Conservation (phyloP, 2,329 filamentous ascomycete species). For the Westerdykella ornata region DNA sequence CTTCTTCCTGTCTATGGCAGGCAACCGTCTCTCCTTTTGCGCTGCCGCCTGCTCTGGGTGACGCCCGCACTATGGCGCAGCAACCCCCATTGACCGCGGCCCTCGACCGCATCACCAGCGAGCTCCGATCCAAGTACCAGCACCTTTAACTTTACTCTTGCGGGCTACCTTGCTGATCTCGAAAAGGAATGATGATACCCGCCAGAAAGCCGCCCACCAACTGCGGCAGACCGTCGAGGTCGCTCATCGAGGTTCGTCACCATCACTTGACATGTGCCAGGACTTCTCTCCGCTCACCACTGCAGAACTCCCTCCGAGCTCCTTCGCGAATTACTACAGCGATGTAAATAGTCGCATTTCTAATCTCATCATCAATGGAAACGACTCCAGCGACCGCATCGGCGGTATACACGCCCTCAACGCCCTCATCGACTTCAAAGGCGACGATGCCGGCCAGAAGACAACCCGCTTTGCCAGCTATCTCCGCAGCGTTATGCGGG, state of each 20-base stretch:
- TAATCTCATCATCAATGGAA: slow-evolving; percentile 73
- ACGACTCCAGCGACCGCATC: slow-evolving; percentile 79
- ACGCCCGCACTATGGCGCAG: slow-evolving; percentile 35
- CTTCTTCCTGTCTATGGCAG: slow-evolving; percentile 31
- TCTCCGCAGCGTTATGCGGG: slow-evolving; percentile 77
- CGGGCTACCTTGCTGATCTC: slow-evolving; percentile 10
- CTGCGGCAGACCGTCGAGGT: slow-evolving; percentile 41
- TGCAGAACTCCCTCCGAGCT: slow-evolving; percentile 69
- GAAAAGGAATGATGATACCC: slow-evolving; percentile 41
- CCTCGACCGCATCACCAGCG: slow-evolving; percentile 51
- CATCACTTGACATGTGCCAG: slow-evolving; percentile 9
- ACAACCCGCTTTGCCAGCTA: slow-evolving; percentile 92
- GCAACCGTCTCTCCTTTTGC: slow-evolving; percentile 12
- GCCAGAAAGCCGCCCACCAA: slow-evolving; percentile 40
- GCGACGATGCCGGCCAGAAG: slow-evolving; percentile 86
- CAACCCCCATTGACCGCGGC: slow-evolving; percentile 25
- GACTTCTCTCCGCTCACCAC: slow-evolving; percentile 14
- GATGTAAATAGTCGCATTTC: slow-evolving; percentile 60
- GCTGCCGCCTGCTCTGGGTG: slow-evolving; percentile 30
- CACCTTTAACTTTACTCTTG: slow-evolving; percentile 1
- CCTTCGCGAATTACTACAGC: slow-evolving; percentile 66
- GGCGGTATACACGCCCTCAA: slow-evolving; percentile 90
- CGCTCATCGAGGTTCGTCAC: slow-evolving; percentile 41
- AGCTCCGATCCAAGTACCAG: slow-evolving; percentile 51
- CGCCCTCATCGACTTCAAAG: slow-evolving; percentile 90